These are phyloP conservation scores for Botrytis galanthina DNA, from an alignment of 2,329 filamentous ascomycete genomes.

Conservation along the genomic window DNA sequence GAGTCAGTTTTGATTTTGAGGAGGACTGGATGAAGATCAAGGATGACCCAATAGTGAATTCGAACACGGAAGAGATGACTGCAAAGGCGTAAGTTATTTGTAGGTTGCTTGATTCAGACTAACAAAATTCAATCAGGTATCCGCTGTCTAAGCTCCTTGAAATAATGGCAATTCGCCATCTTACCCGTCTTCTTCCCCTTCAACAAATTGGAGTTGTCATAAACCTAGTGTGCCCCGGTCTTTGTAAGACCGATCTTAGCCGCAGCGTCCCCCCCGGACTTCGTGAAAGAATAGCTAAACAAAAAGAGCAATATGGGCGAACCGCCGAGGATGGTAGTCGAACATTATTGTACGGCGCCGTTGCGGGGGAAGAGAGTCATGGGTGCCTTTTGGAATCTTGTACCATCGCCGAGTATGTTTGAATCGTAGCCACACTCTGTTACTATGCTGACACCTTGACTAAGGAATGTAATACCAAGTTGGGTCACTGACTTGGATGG, in stretches of 20 bases:
- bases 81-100: constrained; percentile 16
- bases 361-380: constrained; percentile 35
- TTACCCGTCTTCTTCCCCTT: constrained; percentile 30
- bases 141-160: constrained; percentile 35
- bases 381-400: constrained; percentile 25
- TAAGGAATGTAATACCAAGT: constrained; percentile 18
- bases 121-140: constrained; percentile 28
- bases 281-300: constrained; percentile 16
- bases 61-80: constrained; percentile 10
- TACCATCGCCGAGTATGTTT: constrained; percentile 24
- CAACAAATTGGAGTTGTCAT: constrained; percentile 35
- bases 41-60: constrained; percentile 17
- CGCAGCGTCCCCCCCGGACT: constrained; percentile 27
- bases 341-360: constrained; percentile 34
- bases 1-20: constrained; percentile 24
- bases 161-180: constrained; percentile 28
- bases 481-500: constrained; percentile 33
- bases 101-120: constrained; percentile 4
- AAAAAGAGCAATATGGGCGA: constrained; percentile 28
- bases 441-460: background rate
- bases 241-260: constrained; percentile 36
- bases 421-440: background rate
- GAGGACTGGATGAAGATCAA: constrained; percentile 28
- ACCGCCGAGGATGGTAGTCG: constrained; percentile 38
- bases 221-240: constrained; percentile 33